Base-by-base conservation (phyloP, 176 grass and related monocot genomes). In the Oryza glaberrima region DNA sequence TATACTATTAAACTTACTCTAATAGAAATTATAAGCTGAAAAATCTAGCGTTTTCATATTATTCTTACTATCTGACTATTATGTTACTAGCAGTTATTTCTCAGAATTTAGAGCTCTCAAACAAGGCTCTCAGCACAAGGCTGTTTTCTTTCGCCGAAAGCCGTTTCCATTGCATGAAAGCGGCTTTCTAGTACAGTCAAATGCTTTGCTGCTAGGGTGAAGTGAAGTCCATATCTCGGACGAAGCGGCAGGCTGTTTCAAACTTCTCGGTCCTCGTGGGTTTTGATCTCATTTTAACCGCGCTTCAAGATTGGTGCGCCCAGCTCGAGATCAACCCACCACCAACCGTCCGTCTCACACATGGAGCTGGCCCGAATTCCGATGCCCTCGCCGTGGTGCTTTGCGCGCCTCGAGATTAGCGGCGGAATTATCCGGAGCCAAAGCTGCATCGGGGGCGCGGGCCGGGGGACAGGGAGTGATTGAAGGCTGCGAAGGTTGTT, bases 401-500 rank as follows among this genome's bases (percentile, higher is more conserved):
- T 85, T 77, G 77, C 17, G 77, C 35, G 40, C 82, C 82, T 80
- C 65, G 87, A 85, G 77, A 70, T 89, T 89, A 85, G 72, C 40
- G 70, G 63, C 26, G 7, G 32, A n/a, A 52, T 44, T 84, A 52
- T 32, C n/a, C 6, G 68, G 54, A 44, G 2, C 69, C 43, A 80
- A 70, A 20, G 83, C 48, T 36, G 80, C 86, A 51, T 83, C 72
- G 75, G 86, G n/a, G 86, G 20, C 52, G 43, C 12, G 67, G 19
- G 69, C 30, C 6, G 71, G 87, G 87, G 26, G 66, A 83, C 80
- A 84, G 10, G 61, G 82, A 76, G 87, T 73, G 82, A 79, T 80
- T 49, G 70, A 87, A 87, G 72, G 78, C 78, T 68, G 85, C 22
- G 75, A 77, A 16, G 75, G 43, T 25, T 88, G 86, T 72, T 76